Conservation (phyloP, 73 alveolate genomes). For the Tetrahymena malaccensis region DNA sequence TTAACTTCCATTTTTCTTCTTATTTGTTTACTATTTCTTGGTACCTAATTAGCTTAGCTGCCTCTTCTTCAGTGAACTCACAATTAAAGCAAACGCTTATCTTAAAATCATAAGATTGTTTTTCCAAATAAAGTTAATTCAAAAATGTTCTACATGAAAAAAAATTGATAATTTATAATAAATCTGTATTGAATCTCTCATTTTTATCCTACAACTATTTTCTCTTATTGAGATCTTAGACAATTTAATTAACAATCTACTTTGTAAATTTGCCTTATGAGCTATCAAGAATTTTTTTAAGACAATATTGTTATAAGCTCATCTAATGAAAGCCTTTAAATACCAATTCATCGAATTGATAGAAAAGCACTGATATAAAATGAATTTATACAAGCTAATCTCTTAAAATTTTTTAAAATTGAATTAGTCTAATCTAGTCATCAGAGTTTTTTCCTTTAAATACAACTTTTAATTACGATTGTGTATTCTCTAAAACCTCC, state of each 20-base stretch:
- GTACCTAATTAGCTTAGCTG: neutral
- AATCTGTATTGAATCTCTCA: neutral
- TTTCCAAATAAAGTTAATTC: neutral
- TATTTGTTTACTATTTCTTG: neutral
- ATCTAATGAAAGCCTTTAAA: neutral
- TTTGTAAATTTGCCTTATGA: neutral
- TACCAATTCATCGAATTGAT: neutral
- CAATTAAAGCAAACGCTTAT: neutral
- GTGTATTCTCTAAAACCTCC: neutral
- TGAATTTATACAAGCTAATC: neutral
- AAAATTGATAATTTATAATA: neutral
- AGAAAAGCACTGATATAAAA: neutral
- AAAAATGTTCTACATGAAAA: neutral
- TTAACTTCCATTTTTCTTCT: neutral
- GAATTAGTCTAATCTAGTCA: neutral
- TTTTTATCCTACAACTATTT: neutral
- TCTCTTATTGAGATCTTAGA: neutral
- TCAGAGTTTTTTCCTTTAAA: neutral
- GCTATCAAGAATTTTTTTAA: neutral
- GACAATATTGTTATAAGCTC: neutral
- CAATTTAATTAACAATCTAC: neutral
- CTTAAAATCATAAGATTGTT: neutral
- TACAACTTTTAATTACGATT: neutral
- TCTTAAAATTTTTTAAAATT: neutral
- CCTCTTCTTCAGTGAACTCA: neutral